Percentiles rank a stretch among this genome's conserved stretches.
phyloP scores from a whole-genome alignment of 257 asterid species.

The Solanum rostratum region DNA sequence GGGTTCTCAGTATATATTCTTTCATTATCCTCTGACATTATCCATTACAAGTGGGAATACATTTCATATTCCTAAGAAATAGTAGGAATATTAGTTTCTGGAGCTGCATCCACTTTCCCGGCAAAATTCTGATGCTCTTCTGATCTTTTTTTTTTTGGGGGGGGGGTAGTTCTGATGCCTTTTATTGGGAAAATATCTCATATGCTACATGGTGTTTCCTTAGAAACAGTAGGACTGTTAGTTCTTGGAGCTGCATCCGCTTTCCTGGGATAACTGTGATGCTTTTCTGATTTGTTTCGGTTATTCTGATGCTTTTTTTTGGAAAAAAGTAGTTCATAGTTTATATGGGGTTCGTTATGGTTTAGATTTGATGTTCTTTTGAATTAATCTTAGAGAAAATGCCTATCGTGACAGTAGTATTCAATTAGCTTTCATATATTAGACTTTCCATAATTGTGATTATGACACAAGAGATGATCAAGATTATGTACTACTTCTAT shows the following conservation, averaged over 20 bases:
- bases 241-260: not conserved
- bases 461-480: not conserved
- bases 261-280: not conserved
- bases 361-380: not conserved
- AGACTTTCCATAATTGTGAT: not conserved
- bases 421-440: not conserved
- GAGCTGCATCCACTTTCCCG: not conserved
- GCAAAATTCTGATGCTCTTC: not conserved
- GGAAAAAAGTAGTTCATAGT: not conserved
- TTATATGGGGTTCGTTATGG: not conserved
- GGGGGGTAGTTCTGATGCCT: not conserved
- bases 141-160: not conserved
- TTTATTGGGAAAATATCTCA: not conserved
- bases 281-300: not conserved
- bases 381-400: not conserved
- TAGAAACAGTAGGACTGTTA: not conserved
- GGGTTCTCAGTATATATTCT: not conserved
- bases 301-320: not conserved
- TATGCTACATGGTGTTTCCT: not conserved
- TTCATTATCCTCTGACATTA: not conserved
- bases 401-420: not conserved
- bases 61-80: not conserved
- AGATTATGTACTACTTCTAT: not conserved
- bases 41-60: not conserved
- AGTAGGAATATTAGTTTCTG: not conserved